Evolutionary conservation across 805 yeast species (phyloP), one percentile per base, ranked within the genome.

Genomic region (Starmera caribaea): DNA sequence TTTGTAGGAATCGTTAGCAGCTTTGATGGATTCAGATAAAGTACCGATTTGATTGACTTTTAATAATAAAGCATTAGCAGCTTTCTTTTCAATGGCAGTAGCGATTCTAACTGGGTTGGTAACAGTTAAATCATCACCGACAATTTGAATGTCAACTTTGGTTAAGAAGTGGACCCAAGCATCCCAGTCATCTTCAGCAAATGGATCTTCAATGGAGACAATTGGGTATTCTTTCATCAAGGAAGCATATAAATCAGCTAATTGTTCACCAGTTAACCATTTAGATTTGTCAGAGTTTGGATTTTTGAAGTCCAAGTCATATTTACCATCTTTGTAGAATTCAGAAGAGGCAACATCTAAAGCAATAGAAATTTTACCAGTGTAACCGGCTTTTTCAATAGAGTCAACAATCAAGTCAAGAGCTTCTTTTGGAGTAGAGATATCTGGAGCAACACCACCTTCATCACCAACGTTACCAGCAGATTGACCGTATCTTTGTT

Each of bases 401-500:
- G 98, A 87, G 53, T 69, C 81, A 56, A 78, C 75, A 67, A 90
- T 87, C 68, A 90, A 81, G 74, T 92, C 97, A 54, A 90, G 75
- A 58, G 97, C 98, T 79, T 90, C 97, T 69, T 79, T 85, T 64
- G 98, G 90, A 57, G 96, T 78, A 54, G 82, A 76, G 55, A 92
- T 81, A 70, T 88, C 86, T 70, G 98, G 98, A 60, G 98, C 98
- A 75, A 90, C 96, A 81, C 98, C 98, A 83, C 98, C 98, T 79
- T 90, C 98, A 71, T 90, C 98, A 80, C 98, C 98, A 65, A 90
- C 98, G 75, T 90, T 90, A 73, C 96, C 97, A 61, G 98, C 98
- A 49, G 95, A 81, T 63, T 86, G 82, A 65, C 98, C 98, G 82
- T 90, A 92, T 68, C 73, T 76, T 81, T 86, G 81, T 80, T 86